Conservation (phyloP, 176 grass and related monocot species). For the Eleusine coracana region DNA sequence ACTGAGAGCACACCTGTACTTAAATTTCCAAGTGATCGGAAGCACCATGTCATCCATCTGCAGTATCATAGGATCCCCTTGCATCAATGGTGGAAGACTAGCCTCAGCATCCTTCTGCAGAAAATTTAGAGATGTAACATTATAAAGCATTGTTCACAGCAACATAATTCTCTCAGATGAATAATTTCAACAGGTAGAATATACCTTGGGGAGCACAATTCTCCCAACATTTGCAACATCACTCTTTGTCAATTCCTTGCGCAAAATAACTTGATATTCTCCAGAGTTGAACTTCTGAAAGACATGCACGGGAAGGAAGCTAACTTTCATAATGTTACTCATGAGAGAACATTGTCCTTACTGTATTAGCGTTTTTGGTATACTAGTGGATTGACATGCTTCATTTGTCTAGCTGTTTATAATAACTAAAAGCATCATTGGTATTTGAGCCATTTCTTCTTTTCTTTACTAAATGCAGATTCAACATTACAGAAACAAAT, state of each 20-base stretch:
- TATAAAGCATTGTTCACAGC: slow-evolving; percentile 26
- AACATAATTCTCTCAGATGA: slow-evolving; percentile 1
- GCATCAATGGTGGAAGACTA: slow-evolving; percentile 73
- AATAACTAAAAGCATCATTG: background rate
- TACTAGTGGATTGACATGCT: background rate
- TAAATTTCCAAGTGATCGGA: slow-evolving; percentile 83
- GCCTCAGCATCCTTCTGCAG: slow-evolving; percentile 88
- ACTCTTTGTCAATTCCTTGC: slow-evolving; percentile 92
- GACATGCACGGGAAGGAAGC: slow-evolving; percentile 6
- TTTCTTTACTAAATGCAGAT: background rate
- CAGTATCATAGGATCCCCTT: slow-evolving; percentile 72
- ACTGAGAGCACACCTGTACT: slow-evolving; percentile 63
- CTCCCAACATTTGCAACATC: slow-evolving; percentile 83
- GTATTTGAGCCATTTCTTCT: background rate
- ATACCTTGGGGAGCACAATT: slow-evolving; percentile 94
- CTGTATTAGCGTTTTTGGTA: background rate
- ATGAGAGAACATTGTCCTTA: slow-evolving; percentile 22
- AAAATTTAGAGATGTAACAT: background rate
- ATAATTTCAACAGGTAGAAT: background rate
- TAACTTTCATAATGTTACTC: slow-evolving; percentile 17
- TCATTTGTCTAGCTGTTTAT: slow-evolving; percentile 21
- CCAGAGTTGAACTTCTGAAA: slow-evolving; percentile 56
- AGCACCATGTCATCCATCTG: slow-evolving; percentile 81
- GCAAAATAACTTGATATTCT: slow-evolving; percentile 64
- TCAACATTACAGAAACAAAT: slow-evolving; percentile 8